These are phyloP conservation scores for Tylopilus subfusipes DNA, from an alignment of 768 basidiomycete genomes.

Conservation along the genomic window DNA sequence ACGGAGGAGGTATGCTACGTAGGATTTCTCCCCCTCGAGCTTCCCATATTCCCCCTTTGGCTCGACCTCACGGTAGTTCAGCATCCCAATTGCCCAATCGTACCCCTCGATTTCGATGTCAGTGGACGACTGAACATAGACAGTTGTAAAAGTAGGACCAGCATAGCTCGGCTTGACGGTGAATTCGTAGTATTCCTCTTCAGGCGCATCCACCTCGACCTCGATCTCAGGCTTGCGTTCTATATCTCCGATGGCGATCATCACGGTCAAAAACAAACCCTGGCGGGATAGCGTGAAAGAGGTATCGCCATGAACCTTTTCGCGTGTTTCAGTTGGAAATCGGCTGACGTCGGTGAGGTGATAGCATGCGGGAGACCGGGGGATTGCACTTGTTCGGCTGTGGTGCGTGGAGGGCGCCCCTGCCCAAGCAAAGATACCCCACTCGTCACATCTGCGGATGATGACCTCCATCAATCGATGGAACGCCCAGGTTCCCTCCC, in stretches of 20 bases:
- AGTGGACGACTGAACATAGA: background rate
- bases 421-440: constrained; percentile 26
- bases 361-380: constrained; percentile 18
- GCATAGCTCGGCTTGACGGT: constrained; percentile 7
- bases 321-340: constrained; percentile 4
- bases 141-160: constrained; percentile 2
- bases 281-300: constrained; percentile 11
- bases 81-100: constrained; percentile 14
- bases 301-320: constrained; percentile 16
- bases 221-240: background rate
- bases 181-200: constrained; percentile 2
- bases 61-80: constrained; percentile 13
- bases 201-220: background rate
- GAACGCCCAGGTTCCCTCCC: constrained; percentile 23
- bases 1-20: constrained; percentile 15
- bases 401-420: constrained; percentile 14
- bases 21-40: constrained; percentile 6
- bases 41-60: constrained; percentile 9
- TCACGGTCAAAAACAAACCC: constrained; percentile 14
- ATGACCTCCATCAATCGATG: constrained; percentile 25
- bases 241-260: constrained; percentile 11
- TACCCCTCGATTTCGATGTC: background rate
- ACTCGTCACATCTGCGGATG: constrained; percentile 19
- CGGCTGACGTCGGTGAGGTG: background rate
- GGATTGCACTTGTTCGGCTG: constrained; percentile 10